phyloP scores from a whole-genome alignment of 169 alveolate genomes.

The Cryptosporidium sp. region DNA sequence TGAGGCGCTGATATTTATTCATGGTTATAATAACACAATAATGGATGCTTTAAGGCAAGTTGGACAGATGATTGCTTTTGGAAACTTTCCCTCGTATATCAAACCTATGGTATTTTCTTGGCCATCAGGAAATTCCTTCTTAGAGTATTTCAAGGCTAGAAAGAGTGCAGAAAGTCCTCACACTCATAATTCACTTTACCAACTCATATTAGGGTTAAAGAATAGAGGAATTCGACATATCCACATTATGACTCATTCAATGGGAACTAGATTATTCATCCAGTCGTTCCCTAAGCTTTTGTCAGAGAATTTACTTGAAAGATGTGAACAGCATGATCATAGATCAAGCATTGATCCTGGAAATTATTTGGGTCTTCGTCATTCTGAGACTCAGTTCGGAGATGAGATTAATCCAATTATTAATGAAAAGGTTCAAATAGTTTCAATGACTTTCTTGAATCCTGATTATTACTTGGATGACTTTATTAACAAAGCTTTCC shows the following conservation, averaged over 20 bases:
- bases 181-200: constrained; percentile 57
- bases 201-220: constrained; percentile 48
- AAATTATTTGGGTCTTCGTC: constrained; percentile 10
- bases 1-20: constrained; percentile 86
- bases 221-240: constrained; percentile 84
- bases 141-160: constrained; percentile 79
- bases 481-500: constrained; percentile 84
- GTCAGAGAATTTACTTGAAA: constrained; percentile 77
- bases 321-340: constrained; percentile 77
- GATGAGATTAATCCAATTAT: not conserved
- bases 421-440: constrained; percentile 72
- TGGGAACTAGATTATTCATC: constrained; percentile 86
- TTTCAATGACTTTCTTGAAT: constrained; percentile 84
- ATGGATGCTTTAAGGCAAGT: constrained; percentile 80
- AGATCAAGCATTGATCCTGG: constrained; percentile 31
- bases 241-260: constrained; percentile 86
- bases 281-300: constrained; percentile 83
- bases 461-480: constrained; percentile 84
- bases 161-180: constrained; percentile 73
- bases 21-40: constrained; percentile 82
- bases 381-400: constrained; percentile 40
- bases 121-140: constrained; percentile 84
- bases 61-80: constrained; percentile 86
- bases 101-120: constrained; percentile 85
- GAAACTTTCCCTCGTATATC: constrained; percentile 86